phyloP scores from a whole-genome alignment of 2,329 filamentous ascomycete species.

The Beauveria rudraprayagi region DNA sequence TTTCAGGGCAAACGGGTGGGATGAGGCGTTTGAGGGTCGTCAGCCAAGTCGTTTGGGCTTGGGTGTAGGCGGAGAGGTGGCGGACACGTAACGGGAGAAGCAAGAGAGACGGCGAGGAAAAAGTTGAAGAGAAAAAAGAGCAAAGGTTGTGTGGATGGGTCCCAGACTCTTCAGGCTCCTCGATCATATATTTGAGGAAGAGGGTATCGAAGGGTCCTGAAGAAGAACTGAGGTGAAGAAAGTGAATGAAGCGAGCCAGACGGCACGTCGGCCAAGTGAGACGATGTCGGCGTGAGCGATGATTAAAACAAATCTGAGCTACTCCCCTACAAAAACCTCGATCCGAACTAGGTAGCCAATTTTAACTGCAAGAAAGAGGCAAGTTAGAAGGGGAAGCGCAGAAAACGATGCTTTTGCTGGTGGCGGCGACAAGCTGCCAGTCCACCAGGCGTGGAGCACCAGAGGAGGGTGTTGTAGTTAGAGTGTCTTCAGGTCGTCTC shows the following conservation, averaged over 20 bases:
- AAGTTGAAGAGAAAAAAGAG: neutral
- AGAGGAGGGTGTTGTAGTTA: neutral
- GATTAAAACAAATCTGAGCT: neutral
- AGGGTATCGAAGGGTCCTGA: neutral
- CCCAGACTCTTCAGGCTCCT: neutral
- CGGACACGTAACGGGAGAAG: neutral
- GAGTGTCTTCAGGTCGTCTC: neutral
- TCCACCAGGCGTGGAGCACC: neutral
- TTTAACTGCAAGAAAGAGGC: neutral
- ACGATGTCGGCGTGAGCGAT: neutral
- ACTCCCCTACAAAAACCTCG: neutral
- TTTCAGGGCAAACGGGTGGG: too few species aligned
- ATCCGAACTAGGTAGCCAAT: neutral
- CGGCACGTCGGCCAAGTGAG: neutral
- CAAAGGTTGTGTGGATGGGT: neutral
- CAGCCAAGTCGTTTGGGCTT: neutral
- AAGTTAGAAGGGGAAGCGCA: neutral
- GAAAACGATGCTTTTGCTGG: neutral
- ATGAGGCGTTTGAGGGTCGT: neutral
- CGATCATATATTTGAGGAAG: neutral
- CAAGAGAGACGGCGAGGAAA: neutral
- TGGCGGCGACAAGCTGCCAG: neutral
- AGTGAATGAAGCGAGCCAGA: neutral
- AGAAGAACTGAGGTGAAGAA: neutral
- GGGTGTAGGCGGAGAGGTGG: too few species aligned